A percentile compares a stretch with the other conserved stretches of the same genome.
Evolutionary conservation across 176 grass and related monocot genomes (phyloP).

Genomic region (Poa annua): DNA sequence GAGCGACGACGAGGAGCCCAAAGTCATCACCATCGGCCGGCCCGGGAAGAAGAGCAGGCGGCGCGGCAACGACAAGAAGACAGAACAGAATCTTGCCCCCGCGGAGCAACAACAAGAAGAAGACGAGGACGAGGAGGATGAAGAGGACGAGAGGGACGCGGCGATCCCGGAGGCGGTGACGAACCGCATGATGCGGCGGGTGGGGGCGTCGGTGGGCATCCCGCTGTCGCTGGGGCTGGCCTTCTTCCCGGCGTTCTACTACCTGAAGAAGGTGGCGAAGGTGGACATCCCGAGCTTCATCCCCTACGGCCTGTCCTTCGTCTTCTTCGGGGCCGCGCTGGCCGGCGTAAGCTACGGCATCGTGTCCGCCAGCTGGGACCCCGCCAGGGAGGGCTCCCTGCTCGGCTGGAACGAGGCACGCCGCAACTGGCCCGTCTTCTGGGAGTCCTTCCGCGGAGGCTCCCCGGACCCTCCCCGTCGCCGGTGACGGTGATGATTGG

Average conservation of each 20-base stretch:
- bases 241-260: constrained; percentile 94
- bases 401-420: constrained; percentile 89
- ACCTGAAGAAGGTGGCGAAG: constrained; percentile 82
- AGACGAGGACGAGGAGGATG: fast-evolving
- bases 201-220: constrained; percentile 53
- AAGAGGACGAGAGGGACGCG: constrained; percentile 40
- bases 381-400: constrained; percentile 74
- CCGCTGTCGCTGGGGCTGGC: constrained; percentile 69
- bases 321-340: constrained; percentile 58
- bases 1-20: constrained; percentile 35
- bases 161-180: constrained; percentile 67
- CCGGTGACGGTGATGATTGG: constrained; percentile 45
- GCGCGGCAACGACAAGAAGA: constrained; percentile 12
- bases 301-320: constrained; percentile 62
- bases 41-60: constrained; percentile 40
- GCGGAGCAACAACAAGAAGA: not conserved
- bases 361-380: constrained; percentile 96
- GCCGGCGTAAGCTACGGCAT: constrained; percentile 79
- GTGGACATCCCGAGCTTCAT: constrained; percentile 58
- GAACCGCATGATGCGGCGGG: constrained; percentile 56
- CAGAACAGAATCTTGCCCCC: not conserved
- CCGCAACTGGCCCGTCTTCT: constrained; percentile 96
- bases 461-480: constrained; percentile 37
- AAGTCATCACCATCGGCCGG: constrained; percentile 49
- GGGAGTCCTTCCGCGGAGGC: constrained; percentile 67